A percentile compares a stretch with the other conserved stretches of the same genome.
Conservation (phyloP, 495 filamentous ascomycete genomes). For the Xylaria sp. region DNA sequence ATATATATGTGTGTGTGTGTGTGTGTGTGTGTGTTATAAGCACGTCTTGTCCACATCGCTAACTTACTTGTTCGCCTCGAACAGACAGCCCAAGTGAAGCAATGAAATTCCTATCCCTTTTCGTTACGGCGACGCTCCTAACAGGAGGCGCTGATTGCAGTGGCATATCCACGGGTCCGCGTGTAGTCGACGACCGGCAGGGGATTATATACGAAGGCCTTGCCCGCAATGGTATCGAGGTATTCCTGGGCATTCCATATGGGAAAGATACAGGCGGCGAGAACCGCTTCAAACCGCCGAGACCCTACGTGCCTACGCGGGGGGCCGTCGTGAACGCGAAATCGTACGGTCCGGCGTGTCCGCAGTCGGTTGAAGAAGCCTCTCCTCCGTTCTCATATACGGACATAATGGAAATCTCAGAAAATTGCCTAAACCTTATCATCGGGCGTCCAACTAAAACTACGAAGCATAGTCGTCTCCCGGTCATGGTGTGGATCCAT, state of each 20-base stretch:
- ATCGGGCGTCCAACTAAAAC: constrained; percentile 48
- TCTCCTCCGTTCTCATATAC: constrained; percentile 41
- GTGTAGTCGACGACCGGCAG: constrained; percentile 30
- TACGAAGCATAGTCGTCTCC: constrained; percentile 41
- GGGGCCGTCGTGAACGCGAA: constrained; percentile 49
- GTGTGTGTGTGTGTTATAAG: too few relatives aligned
- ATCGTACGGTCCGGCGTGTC: constrained; percentile 51
- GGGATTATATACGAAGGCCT: constrained; percentile 41
- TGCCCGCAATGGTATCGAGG: constrained; percentile 46
- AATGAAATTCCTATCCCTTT: constrained; percentile 8
- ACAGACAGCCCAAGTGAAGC: background rate
- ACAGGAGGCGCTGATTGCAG: background rate
- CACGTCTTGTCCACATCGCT: background rate
- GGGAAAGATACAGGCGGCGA: constrained; percentile 50
- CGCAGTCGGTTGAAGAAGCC: constrained; percentile 40
- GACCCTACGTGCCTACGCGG: constrained; percentile 36
- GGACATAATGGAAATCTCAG: constrained; percentile 45
- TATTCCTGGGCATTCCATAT: constrained; percentile 55
- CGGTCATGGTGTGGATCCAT: constrained; percentile 56
- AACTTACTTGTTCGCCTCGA: background rate
- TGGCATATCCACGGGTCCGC: constrained; percentile 5
- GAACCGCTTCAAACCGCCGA: constrained; percentile 54
- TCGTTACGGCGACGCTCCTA: background rate
- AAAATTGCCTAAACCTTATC: constrained; percentile 56
- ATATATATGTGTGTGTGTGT: too few relatives aligned